Conservation (phyloP, 306 rosid species). For the Dryas octopetala region DNA sequence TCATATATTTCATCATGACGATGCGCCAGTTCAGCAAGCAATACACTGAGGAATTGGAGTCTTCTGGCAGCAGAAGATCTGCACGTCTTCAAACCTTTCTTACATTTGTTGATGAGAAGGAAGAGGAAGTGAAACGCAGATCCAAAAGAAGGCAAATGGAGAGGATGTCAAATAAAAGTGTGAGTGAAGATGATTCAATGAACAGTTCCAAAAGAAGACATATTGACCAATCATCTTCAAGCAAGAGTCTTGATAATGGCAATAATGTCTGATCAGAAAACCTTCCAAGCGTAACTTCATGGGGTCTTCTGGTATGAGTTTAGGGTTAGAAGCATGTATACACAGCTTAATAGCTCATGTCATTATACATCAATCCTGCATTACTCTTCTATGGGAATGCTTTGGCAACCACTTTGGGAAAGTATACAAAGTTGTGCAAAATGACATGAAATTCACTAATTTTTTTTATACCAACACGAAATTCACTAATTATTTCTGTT, state of each 20-base stretch:
- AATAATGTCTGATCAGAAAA: slow-evolving; percentile 6
- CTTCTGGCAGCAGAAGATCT: slow-evolving; percentile 32
- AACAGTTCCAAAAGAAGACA: slow-evolving; percentile 31
- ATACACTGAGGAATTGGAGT: slow-evolving; percentile 27
- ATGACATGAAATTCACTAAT: neutral
- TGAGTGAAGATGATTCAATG: slow-evolving; percentile 33
- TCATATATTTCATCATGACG: slow-evolving; percentile 43
- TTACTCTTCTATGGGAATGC: slow-evolving; percentile 2
- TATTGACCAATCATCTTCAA: slow-evolving; percentile 11
- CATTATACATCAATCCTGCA: neutral
- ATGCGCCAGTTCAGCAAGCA: slow-evolving; percentile 60
- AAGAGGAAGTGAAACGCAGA: slow-evolving; percentile 45
- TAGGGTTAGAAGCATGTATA: neutral
- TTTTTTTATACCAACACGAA: neutral
- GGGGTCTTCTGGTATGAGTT: neutral
- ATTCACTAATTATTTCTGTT: neutral
- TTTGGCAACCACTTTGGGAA: neutral
- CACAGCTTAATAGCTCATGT: neutral
- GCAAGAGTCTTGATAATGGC: neutral
- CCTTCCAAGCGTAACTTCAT: neutral
- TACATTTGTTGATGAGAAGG: slow-evolving; percentile 70
- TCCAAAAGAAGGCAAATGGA: slow-evolving; percentile 64
- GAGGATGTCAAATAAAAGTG: slow-evolving; percentile 43
- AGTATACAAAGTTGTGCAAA: neutral
- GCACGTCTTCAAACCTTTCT: slow-evolving; percentile 56